Evolutionary conservation across 192 early-diverging fungal species (phyloP), one percentile per base, ranked within the genome.

Genomic region (Diversispora eburnea): DNA sequence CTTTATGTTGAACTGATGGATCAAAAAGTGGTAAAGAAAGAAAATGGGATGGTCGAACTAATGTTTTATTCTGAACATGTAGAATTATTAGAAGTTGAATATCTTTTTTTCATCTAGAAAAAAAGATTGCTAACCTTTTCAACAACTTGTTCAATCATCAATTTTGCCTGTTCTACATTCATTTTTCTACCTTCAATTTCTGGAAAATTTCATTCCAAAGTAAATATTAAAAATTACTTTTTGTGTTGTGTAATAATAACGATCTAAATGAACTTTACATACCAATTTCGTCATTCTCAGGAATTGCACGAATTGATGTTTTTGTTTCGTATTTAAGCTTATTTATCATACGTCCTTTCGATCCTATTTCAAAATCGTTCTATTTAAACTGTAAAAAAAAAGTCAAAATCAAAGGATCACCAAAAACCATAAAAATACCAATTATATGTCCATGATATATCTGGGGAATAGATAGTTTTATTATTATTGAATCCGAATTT

Each of bases 11-110:
- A 68, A 68, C 1, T 3, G 4, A 10, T 49, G 22, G 0, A 39
- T 52, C 67, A 3, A 3, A 52, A 68, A 68, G 47, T 8, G 67
- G 67, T 13, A 68, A n/a, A 39, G 67, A 68, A 68, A 68, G 19
- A 41, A 68, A 68, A 51, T 68, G 67, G 22, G 67, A 52, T 33
- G 67, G 67, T 39, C 6, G 67, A 9, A 68, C 13, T 12, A 33
- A 25, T 33, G n/a, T 5, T 48, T 68, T 25, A 13, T 33, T 52
- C 22, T 49, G 8, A 51, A 4, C 12, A n/a, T 10, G 46, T n/a
- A 25, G 12, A 51, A 33, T 15, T 39, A 9, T 22, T 20, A 25
- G 13, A 39, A 13, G 25, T 6, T 19, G 13, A 68, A 51, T 41
- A 52, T 52, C n/a, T 51, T 10, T 6, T 39, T 5, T 22, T 10